Evolutionary conservation across 257 asterid genomes (phyloP).

Genomic region (Solanum arcanum): DNA sequence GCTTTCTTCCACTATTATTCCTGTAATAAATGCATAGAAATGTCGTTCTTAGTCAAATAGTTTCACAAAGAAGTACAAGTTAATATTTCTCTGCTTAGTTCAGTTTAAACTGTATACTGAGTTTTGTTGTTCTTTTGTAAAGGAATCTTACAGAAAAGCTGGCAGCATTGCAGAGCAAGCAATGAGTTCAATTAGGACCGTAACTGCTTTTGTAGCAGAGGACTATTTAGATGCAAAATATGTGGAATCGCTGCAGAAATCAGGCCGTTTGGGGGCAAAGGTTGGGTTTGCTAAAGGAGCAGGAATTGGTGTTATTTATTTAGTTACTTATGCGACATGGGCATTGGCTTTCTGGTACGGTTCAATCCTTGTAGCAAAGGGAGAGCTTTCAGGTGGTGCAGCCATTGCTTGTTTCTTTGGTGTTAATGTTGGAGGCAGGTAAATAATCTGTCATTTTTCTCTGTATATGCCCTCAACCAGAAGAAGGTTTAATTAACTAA

Average conservation of each 20-base stretch:
- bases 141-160: conserved; percentile 70
- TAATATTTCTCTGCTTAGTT: not conserved
- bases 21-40: not conserved
- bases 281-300: conserved; percentile 80
- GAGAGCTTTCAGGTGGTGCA: conserved; percentile 50
- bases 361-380: conserved; percentile 36
- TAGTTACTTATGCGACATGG: conserved; percentile 78
- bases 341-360: conserved; percentile 96
- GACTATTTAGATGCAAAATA: conserved; percentile 54
- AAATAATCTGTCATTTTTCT: not conserved
- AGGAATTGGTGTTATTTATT: conserved; percentile 72
- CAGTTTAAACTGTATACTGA: not conserved
- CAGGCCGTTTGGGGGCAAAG: conserved; percentile 51
- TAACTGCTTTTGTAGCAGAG: conserved; percentile 72
- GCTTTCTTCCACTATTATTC: not conserved
- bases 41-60: not conserved
- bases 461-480: not conserved
- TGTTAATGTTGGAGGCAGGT: conserved; percentile 85
- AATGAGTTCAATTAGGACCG: conserved; percentile 66
- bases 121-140: not conserved
- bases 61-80: not conserved
- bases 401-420: conserved; percentile 90
- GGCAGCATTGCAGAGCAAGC: conserved; percentile 85
- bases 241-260: conserved; percentile 28
- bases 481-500: not conserved